These are phyloP conservation scores for Colletotrichum viniferum DNA, from an alignment of 2,329 filamentous ascomycete genomes.

Conservation along the genomic window DNA sequence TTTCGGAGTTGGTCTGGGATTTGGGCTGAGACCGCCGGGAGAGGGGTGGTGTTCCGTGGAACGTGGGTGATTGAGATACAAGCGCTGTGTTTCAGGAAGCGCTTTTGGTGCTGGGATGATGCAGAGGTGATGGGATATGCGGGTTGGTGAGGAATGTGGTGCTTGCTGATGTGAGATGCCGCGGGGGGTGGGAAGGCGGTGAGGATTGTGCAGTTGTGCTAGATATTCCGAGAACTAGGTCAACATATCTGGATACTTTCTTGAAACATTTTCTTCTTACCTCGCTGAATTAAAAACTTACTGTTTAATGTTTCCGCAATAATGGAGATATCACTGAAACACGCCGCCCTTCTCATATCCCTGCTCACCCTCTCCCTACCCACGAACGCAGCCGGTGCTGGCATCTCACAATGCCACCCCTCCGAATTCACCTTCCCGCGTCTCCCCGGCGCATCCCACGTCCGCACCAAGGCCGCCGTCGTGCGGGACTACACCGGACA, in stretches of 20 bases:
- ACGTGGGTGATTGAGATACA: neutral
- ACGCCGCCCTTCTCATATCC: neutral
- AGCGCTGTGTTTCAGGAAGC: neutral
- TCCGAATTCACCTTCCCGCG: neutral
- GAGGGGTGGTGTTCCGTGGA: too few relatives aligned
- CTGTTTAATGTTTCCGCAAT: neutral
- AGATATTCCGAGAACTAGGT: too few relatives aligned
- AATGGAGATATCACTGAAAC: rapidly evolving
- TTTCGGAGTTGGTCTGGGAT: too few relatives aligned
- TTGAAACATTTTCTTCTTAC: too few relatives aligned
- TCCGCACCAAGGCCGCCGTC: neutral
- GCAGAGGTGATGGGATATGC: neutral
- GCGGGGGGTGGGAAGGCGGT: neutral
- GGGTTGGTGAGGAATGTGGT: neutral
- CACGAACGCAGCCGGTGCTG: rapidly evolving
- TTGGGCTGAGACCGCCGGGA: too few relatives aligned
- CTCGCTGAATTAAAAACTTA: too few relatives aligned
- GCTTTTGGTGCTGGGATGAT: neutral
- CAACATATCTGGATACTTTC: neutral
- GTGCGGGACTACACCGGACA: neutral
- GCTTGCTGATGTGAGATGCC: neutral
- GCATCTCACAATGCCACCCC: neutral
- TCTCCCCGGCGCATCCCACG: neutral
- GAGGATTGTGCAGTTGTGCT: neutral
- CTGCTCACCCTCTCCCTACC: neutral